A percentile compares a stretch with the other conserved stretches of the same genome.
phyloP scores from a whole-genome alignment of 768 basidiomycete genomes.

The Inosperma sp. region DNA sequence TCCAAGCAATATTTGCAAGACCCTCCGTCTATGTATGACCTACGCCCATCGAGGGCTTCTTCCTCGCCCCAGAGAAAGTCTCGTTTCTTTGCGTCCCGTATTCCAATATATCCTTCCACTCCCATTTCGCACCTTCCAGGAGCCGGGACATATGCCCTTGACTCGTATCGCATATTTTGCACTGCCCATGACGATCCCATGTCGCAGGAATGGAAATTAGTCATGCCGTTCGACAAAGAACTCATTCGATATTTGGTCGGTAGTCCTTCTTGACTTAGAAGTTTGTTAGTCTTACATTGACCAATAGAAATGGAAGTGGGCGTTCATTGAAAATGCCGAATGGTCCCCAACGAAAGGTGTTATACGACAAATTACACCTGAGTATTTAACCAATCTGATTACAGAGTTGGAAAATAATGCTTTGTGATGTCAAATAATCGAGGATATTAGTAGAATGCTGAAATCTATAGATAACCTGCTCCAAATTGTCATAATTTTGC shows the following conservation, averaged over 20 bases:
- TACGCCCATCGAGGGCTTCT: constrained; percentile 29
- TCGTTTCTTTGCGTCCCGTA: constrained; percentile 18
- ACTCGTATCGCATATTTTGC: constrained; percentile 74
- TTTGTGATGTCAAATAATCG: neutral
- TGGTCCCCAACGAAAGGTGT: constrained; percentile 49
- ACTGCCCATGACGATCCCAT: constrained; percentile 27
- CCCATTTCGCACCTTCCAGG: constrained; percentile 59
- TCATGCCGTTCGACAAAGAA: constrained; percentile 66
- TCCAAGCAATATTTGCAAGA: constrained; percentile 48
- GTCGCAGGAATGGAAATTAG: constrained; percentile 55
- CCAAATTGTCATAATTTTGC: constrained; percentile 30
- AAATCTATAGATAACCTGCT: neutral
- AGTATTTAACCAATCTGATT: constrained; percentile 39
- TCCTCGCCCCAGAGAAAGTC: constrained; percentile 11
- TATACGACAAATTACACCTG: constrained; percentile 31
- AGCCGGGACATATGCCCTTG: constrained; percentile 65
- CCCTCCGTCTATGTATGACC: constrained; percentile 33
- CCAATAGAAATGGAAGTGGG: constrained; percentile 70
- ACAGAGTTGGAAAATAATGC: constrained; percentile 30
- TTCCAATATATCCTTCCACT: constrained; percentile 40
- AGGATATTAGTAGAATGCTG: constrained; percentile 7
- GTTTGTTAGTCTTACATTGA: neutral
- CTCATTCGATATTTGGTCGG: constrained; percentile 61
- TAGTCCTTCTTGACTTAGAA: constrained; percentile 3
- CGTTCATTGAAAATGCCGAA: constrained; percentile 44